phyloP scores from a whole-genome alignment of 2,329 filamentous ascomycete species.

The Mollisia scopiformis region DNA sequence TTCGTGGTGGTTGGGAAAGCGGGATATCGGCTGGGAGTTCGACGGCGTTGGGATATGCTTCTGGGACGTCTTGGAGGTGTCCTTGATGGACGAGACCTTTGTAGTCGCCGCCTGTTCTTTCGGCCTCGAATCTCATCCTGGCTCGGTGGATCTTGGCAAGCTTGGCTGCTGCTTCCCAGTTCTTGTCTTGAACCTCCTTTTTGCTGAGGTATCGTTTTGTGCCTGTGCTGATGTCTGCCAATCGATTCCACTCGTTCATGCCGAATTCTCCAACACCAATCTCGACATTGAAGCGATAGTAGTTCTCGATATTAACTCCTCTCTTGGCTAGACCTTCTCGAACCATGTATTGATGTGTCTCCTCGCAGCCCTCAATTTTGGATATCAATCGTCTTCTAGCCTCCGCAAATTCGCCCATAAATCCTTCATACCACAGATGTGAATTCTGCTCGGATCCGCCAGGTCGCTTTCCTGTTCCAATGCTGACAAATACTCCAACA shows the following conservation, averaged over 20 bases:
- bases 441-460: conserved; percentile 69
- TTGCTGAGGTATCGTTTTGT: conserved; percentile 82
- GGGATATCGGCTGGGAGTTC: conserved; percentile 60
- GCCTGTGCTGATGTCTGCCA: conserved; percentile 93
- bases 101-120: conserved; percentile 14
- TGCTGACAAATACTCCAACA: conserved; percentile 86
- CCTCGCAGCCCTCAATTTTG: conserved; percentile 95
- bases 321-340: conserved; percentile 76
- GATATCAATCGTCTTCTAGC: conserved; percentile 80
- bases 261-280: conserved; percentile 95
- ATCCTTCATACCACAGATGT: conserved; percentile 91
- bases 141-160: conserved; percentile 82
- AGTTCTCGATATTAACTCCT: conserved; percentile 84
- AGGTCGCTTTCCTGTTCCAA: conserved; percentile 89
- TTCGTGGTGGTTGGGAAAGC: conserved; percentile 15
- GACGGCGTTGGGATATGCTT: conserved; percentile 45
- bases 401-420: conserved; percentile 90
- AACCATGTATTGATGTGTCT: conserved; percentile 85
- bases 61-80: conserved; percentile 36
- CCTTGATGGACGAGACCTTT: conserved; percentile 26
- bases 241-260: conserved; percentile 96
- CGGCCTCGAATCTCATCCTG: conserved; percentile 46
- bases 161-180: conserved; percentile 75
- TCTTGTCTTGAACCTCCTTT: conserved; percentile 75
- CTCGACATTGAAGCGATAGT: conserved; percentile 96